Conservation (phyloP, 768 basidiomycete species). For the Thelephora ganbajun region DNA sequence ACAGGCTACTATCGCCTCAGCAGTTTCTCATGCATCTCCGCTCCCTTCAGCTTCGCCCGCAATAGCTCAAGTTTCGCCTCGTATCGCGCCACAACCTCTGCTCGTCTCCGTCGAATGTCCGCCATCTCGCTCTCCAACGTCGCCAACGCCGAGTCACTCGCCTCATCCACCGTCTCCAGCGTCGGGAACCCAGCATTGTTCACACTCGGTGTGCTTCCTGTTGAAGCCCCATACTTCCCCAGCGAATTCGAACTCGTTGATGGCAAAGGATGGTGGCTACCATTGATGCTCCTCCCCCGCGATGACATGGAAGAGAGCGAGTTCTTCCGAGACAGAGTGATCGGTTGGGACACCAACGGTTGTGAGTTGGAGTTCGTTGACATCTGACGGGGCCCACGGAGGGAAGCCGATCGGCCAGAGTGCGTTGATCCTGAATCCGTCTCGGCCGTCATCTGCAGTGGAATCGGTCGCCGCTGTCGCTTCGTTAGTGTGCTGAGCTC, state of each 20-base stretch:
- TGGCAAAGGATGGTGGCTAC: not conserved
- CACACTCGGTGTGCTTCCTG: slow-evolving; percentile 26
- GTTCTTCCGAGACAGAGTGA: slow-evolving; percentile 27
- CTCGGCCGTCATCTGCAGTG: slow-evolving; percentile 5
- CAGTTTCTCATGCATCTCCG: slow-evolving; percentile 73
- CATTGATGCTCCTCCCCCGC: slow-evolving; percentile 17
- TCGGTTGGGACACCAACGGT: slow-evolving; percentile 8
- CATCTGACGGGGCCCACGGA: slow-evolving; percentile 2
- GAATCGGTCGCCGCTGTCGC: slow-evolving; percentile 21
- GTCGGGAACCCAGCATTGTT: slow-evolving; percentile 40
- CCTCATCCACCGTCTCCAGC: slow-evolving; percentile 38
- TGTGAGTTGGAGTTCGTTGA: not conserved
- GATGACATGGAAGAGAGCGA: slow-evolving; percentile 51
- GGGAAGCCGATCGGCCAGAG: slow-evolving; percentile 12
- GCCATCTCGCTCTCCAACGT: slow-evolving; percentile 44
- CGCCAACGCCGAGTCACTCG: slow-evolving; percentile 18
- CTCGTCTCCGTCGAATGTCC: slow-evolving; percentile 54
- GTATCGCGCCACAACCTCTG: slow-evolving; percentile 60
- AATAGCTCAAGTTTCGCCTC: slow-evolving; percentile 68
- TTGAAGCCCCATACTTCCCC: slow-evolving; percentile 3
- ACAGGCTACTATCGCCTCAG: slow-evolving; percentile 29
- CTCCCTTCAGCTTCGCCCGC: slow-evolving; percentile 70
- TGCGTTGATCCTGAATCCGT: slow-evolving; percentile 14
- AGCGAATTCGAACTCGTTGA: not conserved
- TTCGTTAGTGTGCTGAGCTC: slow-evolving; percentile 56